Conservation (phyloP, 495 filamentous ascomycete species). For the Penicillium bovifimosum region DNA sequence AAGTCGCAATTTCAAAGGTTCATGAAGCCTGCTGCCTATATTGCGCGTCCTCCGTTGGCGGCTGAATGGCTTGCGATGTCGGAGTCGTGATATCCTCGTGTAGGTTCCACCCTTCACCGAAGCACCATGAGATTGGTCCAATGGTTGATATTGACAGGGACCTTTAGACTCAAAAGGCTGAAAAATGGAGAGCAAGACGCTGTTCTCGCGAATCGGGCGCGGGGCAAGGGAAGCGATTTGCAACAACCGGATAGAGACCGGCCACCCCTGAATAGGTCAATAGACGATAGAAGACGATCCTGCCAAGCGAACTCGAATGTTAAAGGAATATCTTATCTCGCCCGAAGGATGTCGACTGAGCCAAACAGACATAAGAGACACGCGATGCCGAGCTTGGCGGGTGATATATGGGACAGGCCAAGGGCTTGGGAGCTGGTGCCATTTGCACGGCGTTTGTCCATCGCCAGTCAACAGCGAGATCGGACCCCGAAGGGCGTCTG, state of each 20-base stretch:
- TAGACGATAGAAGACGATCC: too few relatives aligned
- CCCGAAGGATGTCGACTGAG: too few relatives aligned
- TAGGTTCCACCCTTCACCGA: too few relatives aligned
- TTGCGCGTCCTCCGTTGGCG: neutral
- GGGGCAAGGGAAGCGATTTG: too few relatives aligned
- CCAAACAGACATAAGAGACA: too few relatives aligned
- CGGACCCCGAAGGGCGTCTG: slow-evolving; percentile 19
- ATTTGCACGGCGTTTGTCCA: neutral
- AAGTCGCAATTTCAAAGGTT: neutral
- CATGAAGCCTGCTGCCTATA: neutral
- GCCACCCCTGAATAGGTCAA: neutral
- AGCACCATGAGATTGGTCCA: too few relatives aligned
- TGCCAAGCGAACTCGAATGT: too few relatives aligned
- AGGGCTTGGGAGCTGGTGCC: neutral
- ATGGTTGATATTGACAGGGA: too few relatives aligned
- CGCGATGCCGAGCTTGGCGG: neutral
- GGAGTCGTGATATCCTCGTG: neutral
- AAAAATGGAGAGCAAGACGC: too few relatives aligned
- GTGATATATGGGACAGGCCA: neutral
- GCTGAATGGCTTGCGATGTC: neutral
- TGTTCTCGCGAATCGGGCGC: too few relatives aligned
- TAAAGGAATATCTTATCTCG: neutral
- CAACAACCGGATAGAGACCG: neutral
- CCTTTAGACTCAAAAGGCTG: too few relatives aligned
- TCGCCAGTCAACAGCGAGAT: slow-evolving; percentile 14